Percentiles rank a stretch among this genome's conserved stretches.
Evolutionary conservation across 169 alveolate species (phyloP).

Genomic region (Cryptosporidium felis): DNA sequence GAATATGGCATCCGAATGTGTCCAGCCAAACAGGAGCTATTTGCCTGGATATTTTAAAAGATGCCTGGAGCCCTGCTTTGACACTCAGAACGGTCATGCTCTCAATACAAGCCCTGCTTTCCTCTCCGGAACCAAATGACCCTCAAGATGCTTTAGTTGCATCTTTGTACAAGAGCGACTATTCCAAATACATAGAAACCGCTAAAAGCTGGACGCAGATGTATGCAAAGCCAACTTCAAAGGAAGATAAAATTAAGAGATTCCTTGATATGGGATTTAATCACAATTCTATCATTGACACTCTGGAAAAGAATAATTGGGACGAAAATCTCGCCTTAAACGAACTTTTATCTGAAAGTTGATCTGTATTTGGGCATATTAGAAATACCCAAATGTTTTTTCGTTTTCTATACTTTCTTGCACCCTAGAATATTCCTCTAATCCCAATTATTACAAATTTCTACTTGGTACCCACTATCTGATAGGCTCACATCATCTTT

Average conservation of each 20-base stretch:
- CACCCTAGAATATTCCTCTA: too few species aligned
- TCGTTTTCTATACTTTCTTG: too few species aligned
- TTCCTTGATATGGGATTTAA: constrained; percentile 81
- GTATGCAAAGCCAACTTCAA: constrained; percentile 77
- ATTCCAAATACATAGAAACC: constrained; percentile 74
- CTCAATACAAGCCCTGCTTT: constrained; percentile 81
- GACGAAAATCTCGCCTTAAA: constrained; percentile 87
- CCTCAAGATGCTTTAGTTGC: constrained; percentile 88
- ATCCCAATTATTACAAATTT: too few species aligned
- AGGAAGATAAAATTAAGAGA: constrained; percentile 79
- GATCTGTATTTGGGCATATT: not conserved
- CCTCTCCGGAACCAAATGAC: constrained; percentile 84
- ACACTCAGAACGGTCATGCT: constrained; percentile 92
- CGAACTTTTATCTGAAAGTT: constrained; percentile 71
- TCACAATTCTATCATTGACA: constrained; percentile 75
- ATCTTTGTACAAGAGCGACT: constrained; percentile 78
- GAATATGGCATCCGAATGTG: constrained; percentile 97
- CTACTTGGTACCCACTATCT: too few species aligned
- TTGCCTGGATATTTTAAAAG: constrained; percentile 93
- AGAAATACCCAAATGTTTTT: too few species aligned
- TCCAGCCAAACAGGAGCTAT: constrained; percentile 93
- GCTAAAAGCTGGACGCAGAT: constrained; percentile 82
- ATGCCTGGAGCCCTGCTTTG: constrained; percentile 98
- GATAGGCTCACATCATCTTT: too few species aligned
- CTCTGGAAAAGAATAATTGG: constrained; percentile 84